These are phyloP conservation scores for Hygrocybe coccinea DNA, from an alignment of 768 basidiomycete genomes.

Conservation along the genomic window DNA sequence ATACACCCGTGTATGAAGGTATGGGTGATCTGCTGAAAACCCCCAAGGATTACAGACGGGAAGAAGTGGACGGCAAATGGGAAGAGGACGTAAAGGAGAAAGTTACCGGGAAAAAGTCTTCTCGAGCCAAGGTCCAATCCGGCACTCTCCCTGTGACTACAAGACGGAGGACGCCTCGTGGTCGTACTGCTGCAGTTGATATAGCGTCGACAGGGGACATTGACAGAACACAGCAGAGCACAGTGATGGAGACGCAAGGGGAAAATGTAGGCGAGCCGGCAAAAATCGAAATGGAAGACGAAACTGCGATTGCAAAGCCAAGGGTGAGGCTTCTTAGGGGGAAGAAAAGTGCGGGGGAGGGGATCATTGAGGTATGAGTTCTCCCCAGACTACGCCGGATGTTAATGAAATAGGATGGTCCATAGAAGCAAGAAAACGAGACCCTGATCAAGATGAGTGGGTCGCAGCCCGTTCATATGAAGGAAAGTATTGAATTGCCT, in stretches of 20 bases:
- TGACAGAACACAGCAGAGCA: too few relatives aligned
- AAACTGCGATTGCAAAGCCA: background rate
- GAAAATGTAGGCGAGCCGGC: too few relatives aligned
- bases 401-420: background rate
- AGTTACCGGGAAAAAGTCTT: background rate
- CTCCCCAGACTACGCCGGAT: background rate
- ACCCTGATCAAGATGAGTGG: background rate
- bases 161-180: too few relatives aligned
- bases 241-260: too few relatives aligned
- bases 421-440: background rate
- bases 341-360: background rate
- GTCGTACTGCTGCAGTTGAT: too few relatives aligned
- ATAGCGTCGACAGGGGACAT: too few relatives aligned
- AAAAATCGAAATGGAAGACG: background rate
- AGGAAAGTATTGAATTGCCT: too few relatives aligned
- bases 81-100: background rate
- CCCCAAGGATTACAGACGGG: background rate
- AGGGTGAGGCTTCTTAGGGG: background rate
- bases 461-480: too few relatives aligned
- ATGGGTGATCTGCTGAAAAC: constrained; percentile 10
- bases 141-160: too few relatives aligned
- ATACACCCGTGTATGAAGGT: constrained; percentile 11
- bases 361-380: background rate
- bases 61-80: background rate
- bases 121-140: too few relatives aligned